Evolutionary conservation across 2,329 filamentous ascomycete genomes (phyloP), one percentile per base, ranked within the genome.

Genomic region (Fusarium tuaranense): DNA sequence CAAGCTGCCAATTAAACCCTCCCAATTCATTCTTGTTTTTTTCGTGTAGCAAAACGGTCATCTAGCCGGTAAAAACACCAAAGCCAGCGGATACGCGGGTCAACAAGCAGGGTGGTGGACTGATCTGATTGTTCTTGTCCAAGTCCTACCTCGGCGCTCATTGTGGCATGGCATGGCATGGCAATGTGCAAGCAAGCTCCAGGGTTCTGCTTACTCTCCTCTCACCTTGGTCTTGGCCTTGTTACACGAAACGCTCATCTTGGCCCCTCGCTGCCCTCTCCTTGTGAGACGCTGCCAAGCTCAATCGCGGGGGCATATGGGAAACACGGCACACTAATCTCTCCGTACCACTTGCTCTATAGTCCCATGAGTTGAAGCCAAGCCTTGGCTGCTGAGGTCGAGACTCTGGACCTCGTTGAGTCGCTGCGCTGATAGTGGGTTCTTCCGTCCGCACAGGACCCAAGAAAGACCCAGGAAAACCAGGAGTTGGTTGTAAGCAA

Each of bases 311-410:
- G 69, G 69, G 66, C 68, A 69, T 67, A 68, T 72, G 75, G 75
- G 64, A 77, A 76, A 76, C n/a, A 69, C 73, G 73, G 73, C 73
- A 75, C 73, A 71, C 48, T 66, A 65, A 63, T 73, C 70, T 65
- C 69, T 46, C 59, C 70, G 59, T 68, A 73, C 66, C 46, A 70
- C 41, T 30, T 68, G 67, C 62, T 66, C 46, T 59, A 65, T 61
- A 70, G 65, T 68, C 75, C 70, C 55, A 61, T 75, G 68, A 62
- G 68, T 67, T 68, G 69, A 67, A 73, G 77, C 77, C 77, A 79
- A 79, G 77, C 70, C 77, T 79, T 79, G 77, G 77, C 77, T 70
- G 69, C 61, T 70, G 64, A 72, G 70, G 77, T 79, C 77, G 73
- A 61, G 77, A 78, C 77, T 77, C 70, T 76, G 66, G 48, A 63